phyloP scores from a whole-genome alignment of 805 yeast species.

The Candida broadrunensis region DNA sequence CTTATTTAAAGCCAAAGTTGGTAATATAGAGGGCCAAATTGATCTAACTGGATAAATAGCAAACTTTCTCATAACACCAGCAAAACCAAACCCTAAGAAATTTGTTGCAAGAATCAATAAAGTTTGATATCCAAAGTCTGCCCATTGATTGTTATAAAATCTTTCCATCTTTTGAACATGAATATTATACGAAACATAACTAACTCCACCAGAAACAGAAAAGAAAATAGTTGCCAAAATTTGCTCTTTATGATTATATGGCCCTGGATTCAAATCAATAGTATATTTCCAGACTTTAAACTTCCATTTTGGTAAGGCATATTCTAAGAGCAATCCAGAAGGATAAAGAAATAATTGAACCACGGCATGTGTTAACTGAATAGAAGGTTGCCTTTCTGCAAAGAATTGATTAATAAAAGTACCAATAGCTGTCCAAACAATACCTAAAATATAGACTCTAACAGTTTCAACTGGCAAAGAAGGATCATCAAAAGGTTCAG shows the following conservation, averaged over 20 bases:
- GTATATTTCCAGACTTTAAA: conserved; percentile 24
- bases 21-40: conserved; percentile 27
- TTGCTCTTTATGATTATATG: conserved; percentile 67
- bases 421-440: conserved; percentile 52
- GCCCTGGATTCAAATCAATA: conserved; percentile 56
- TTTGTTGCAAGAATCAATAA: conserved; percentile 22
- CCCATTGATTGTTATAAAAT: conserved; percentile 26
- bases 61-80: conserved; percentile 27
- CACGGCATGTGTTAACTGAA: conserved; percentile 41
- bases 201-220: conserved; percentile 12
- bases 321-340: conserved; percentile 37
- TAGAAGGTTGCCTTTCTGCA: conserved; percentile 51
- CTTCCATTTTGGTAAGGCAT: conserved; percentile 41
- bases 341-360: conserved; percentile 47
- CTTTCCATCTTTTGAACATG: conserved; percentile 18
- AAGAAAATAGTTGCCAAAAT: conserved; percentile 33
- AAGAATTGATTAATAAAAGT: conserved; percentile 57
- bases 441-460: conserved; percentile 53
- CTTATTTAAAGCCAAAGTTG: conserved; percentile 27
- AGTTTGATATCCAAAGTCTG: conserved; percentile 23
- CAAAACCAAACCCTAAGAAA: conserved; percentile 29
- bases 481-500: conserved; percentile 57
- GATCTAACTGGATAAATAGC: conserved; percentile 23
- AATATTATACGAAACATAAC: conserved; percentile 31
- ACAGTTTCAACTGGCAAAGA: conserved; percentile 48